Evolutionary conservation across 257 asterid species (phyloP), one percentile per base, ranked within the genome.

Genomic region (Solanum chiquidenum): DNA sequence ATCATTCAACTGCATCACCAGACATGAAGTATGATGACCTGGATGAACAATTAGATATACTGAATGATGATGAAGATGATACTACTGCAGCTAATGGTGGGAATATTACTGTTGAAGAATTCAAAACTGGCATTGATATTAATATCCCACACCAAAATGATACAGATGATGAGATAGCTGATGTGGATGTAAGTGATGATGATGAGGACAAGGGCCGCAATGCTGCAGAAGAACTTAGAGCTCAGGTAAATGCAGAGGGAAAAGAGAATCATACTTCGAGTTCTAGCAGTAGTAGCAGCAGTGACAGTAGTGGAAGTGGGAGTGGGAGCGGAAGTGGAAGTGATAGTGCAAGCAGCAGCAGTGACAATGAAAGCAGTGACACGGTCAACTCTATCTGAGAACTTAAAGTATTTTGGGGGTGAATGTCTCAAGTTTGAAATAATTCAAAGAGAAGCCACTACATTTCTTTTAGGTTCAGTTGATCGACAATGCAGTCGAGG

Each of bases 211-310:
- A 94, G 86, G 96, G 96, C n/a, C 94, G 88, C 10, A 96, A 91
- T 90, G 99, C 99, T 82, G 99, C 98, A 10, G 99, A 97, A 93
- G 98, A 93, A 21, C 98, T 97, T 84, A 90, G 95, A 92, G 98
- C 96, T 11, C 97, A 94, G 91, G 95, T 94, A 31, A 90, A 88
- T 60, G 91, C 89, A 79, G 98, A 94, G 35, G 90, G 88, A 88
- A 95, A 87, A 87, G 90, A 89, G 87, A 86, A 88, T 21, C 93
- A 75, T 86, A 91, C 91, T 86, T 95, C 99, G 9, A 95, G 96
- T 93, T 92, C 96, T 23, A 92, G 96, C 66, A 89, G 94, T 46
- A 91, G 96, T 66, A 96, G 98, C 16, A 95, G 95, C 66, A 95
- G 97, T 29, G 95, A 90, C 86, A 93, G 98, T 40, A 94, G 98